Conservation (phyloP, 176 grass and related monocot species). For the Calamus simplicifolius region DNA sequence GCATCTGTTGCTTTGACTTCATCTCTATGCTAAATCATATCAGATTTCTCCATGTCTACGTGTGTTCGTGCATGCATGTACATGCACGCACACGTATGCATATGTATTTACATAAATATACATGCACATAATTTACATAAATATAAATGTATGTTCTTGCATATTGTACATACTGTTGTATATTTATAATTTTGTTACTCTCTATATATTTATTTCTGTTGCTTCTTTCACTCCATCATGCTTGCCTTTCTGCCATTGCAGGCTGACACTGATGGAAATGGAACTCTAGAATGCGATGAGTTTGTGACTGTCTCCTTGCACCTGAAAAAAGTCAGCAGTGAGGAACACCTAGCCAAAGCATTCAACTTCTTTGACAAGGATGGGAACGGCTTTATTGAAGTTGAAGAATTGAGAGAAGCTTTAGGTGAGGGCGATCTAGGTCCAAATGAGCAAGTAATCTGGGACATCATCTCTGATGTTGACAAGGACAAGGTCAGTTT, state of each 20-base stretch:
- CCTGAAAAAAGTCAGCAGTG: constrained; percentile 69
- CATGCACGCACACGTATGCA: no score
- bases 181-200: no score
- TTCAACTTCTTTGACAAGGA: constrained; percentile 90
- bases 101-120: no score
- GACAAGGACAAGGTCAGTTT: constrained; percentile 62
- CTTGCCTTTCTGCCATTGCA: constrained; percentile 21
- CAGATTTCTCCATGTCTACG: no score
- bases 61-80: no score
- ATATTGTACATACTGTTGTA: no score
- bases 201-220: no score
- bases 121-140: no score
- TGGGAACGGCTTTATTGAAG: constrained; percentile 66
- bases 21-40: no score
- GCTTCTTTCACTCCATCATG: neutral
- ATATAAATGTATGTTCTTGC: no score
- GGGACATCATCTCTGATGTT: constrained; percentile 58
- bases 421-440: constrained; percentile 53
- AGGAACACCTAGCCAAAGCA: constrained; percentile 68
- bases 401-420: constrained; percentile 69
- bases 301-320: constrained; percentile 82
- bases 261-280: constrained; percentile 66
- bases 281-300: constrained; percentile 68
- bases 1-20: no score
- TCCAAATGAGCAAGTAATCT: constrained; percentile 46